Percentiles rank a stretch among this genome's conserved stretches.
Conservation (phyloP, 331 rosid species). For the Saraca asoca region DNA sequence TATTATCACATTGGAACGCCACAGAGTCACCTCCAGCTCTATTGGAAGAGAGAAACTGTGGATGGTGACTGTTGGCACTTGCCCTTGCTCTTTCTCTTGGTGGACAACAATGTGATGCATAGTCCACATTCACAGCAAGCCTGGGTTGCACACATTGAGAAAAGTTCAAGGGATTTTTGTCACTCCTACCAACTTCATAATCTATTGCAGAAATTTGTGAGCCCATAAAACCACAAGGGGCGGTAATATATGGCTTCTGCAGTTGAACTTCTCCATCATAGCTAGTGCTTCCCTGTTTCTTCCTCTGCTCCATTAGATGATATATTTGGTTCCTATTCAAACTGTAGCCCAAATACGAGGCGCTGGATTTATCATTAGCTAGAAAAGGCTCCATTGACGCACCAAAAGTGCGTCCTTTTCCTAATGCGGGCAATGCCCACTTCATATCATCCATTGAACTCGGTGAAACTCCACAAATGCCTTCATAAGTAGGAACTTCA, state of each 20-base stretch:
- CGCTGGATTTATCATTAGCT: conserved; percentile 31
- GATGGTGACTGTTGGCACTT: conserved; percentile 5
- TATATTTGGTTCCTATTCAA: conserved; percentile 36
- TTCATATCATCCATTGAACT: conserved; percentile 21
- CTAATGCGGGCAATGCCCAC: conserved; percentile 25
- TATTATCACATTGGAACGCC: conserved; percentile 43
- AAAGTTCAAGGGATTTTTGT: conserved; percentile 32
- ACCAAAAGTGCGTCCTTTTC: conserved; percentile 28
- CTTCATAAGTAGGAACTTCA: conserved; percentile 6
- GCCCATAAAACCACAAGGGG: conserved; percentile 29
- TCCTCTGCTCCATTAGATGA: conserved; percentile 30
- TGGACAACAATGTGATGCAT: conserved; percentile 16
- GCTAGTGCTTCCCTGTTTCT: conserved; percentile 24
- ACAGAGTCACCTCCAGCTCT: conserved; percentile 32
- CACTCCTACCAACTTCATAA: conserved; percentile 26
- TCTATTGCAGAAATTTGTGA: conserved; percentile 34
- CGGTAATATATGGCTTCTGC: conserved; percentile 29
- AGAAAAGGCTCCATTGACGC: conserved; percentile 35
- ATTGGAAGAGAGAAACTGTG: conserved; percentile 25
- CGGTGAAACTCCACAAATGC: conserved; percentile 18
- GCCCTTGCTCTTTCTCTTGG: conserved; percentile 31
- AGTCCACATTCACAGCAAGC: conserved; percentile 31
- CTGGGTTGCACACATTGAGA: conserved; percentile 33
- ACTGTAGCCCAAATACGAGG: conserved; percentile 34
- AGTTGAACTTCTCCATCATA: conserved; percentile 26